Base-by-base conservation (phyloP, 306 rosid species). In the Carpinus viminea region DNA sequence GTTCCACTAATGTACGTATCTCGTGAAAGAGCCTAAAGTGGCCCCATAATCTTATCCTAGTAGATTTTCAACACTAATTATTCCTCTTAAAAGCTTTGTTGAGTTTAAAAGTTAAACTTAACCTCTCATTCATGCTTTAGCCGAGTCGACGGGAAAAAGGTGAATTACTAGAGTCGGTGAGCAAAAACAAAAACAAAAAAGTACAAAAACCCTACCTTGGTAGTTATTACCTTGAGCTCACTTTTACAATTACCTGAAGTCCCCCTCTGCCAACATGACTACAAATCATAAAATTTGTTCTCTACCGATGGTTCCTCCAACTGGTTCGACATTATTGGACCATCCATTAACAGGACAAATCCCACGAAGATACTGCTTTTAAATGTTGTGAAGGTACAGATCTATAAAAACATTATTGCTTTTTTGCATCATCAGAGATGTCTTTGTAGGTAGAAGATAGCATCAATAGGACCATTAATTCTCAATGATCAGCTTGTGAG, bases 331-430 rank as follows among this genome's bases (percentile, higher is more conserved):
- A 82, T 62, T 83, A 87, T 78, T 74, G 82, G 83, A 80, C 80
- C 77, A 74, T 76, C 83, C 71, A 70, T 70, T 83, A 78, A 74
- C 78, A 79, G 75, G 86, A 81, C 85, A 87, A 89, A 81, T 86
- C 79, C 79, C 74, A 72, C 82, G 72, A 83, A 85, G 83, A 80
- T 79, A 68, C 82, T 90, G 87, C 79, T 79, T 82, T 70, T 85
- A 72, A 68, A 78, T 83, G 65, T 77, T 74, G 88, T 88, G 83
- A 78, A 86, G 57, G 85, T 41, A 86, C 90, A 88, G 80, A 84
- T 85, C 81, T 75, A 74, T 68, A 75, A 41, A 83, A 78, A 73
- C 77, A 78, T 80, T 82, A 76, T 75, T 77, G 62, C 75, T 70
- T 78, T 78, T 73, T 78, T 80, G 82, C 74, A 59, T 86, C 82